A percentile compares a stretch with the other conserved stretches of the same genome.
phyloP scores from a whole-genome alignment of 495 filamentous ascomycete genomes.

The Cercophora samala region DNA sequence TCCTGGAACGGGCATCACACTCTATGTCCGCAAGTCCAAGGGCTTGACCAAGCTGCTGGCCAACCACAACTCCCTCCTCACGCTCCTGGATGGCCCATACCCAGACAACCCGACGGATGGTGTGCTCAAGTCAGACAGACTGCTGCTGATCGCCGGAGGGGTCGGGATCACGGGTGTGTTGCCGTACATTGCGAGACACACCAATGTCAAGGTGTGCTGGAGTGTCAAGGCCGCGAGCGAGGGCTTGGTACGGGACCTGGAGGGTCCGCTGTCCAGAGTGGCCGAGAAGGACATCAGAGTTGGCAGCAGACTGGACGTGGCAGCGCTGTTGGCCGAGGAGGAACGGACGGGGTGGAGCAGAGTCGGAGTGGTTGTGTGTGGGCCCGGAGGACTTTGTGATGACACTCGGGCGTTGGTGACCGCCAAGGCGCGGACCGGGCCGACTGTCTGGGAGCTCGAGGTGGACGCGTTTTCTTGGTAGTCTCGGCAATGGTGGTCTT shows the following conservation, averaged over 20 bases:
- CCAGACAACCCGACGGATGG: conserved; percentile 11
- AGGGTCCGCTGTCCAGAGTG: conserved; percentile 21
- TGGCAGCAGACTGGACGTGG: conserved; percentile 34
- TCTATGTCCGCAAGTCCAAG: conserved; percentile 30
- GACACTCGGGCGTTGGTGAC: conserved; percentile 22
- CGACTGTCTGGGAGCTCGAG: conserved; percentile 22
- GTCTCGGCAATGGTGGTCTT: background rate
- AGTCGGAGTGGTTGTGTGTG: conserved; percentile 41
- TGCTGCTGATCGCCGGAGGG: conserved; percentile 42
- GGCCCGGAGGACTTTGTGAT: conserved; percentile 29
- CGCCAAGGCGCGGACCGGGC: conserved; percentile 12
- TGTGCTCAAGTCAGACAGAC: conserved; percentile 26
- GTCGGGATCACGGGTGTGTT: conserved; percentile 44
- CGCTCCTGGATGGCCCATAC: conserved; percentile 33
- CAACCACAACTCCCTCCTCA: conserved; percentile 22
- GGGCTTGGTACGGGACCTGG: conserved; percentile 29
- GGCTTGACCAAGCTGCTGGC: conserved; percentile 28
- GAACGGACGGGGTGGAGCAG: conserved; percentile 27
- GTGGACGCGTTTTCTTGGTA: conserved; percentile 26
- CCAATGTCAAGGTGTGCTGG: conserved; percentile 40
- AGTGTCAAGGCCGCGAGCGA: conserved; percentile 25
- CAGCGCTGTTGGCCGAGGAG: conserved; percentile 30
- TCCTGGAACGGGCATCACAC: conserved; percentile 27
- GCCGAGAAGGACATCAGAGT: conserved; percentile 34
- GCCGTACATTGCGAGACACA: conserved; percentile 28